phyloP scores from a whole-genome alignment of 2,329 filamentous ascomycete genomes.

The Colletotrichum kahawae region DNA sequence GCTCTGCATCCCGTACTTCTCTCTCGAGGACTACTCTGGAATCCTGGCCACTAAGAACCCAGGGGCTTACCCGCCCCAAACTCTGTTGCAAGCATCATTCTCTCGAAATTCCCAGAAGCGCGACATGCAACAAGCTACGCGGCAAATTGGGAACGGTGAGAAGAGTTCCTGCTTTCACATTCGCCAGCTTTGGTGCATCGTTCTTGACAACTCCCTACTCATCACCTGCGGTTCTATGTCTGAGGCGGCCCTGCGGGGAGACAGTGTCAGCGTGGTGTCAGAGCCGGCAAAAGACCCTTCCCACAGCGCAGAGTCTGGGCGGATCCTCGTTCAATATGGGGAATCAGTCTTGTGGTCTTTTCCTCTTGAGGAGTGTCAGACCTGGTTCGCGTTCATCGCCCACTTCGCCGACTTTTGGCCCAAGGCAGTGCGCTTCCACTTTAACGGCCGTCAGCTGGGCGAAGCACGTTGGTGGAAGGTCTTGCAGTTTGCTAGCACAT shows the following conservation, averaged over 20 bases:
- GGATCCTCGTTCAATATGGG: slow-evolving; percentile 39
- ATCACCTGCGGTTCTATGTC: slow-evolving; percentile 47
- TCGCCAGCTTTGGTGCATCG: slow-evolving; percentile 51
- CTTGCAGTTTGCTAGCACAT: slow-evolving; percentile 27
- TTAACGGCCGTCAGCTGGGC: slow-evolving; percentile 33
- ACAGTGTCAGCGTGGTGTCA: slow-evolving; percentile 33
- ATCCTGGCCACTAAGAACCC: slow-evolving; percentile 33
- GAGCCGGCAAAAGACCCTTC: slow-evolving; percentile 30
- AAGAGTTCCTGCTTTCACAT: slow-evolving; percentile 50
- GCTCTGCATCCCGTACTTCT: slow-evolving; percentile 54
- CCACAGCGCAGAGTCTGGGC: slow-evolving; percentile 14
- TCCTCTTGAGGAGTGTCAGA: slow-evolving; percentile 41
- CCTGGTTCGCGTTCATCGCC: slow-evolving; percentile 48
- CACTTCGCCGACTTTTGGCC: slow-evolving; percentile 51
- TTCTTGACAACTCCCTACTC: slow-evolving; percentile 46
- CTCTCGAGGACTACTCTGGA: slow-evolving; percentile 47
- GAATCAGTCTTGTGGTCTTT: slow-evolving; percentile 43
- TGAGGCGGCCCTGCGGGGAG: slow-evolving; percentile 35
- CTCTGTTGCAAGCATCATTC: slow-evolving; percentile 48
- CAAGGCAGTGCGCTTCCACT: slow-evolving; percentile 38
- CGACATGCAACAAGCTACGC: slow-evolving; percentile 53
- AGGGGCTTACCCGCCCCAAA: slow-evolving; percentile 45
- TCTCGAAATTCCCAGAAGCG: slow-evolving; percentile 41
- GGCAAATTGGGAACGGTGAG: slow-evolving; percentile 38
- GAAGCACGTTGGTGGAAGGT: slow-evolving; percentile 34